Evolutionary conservation across 768 basidiomycete genomes (phyloP).

Genomic region (Lentinula detonsa): DNA sequence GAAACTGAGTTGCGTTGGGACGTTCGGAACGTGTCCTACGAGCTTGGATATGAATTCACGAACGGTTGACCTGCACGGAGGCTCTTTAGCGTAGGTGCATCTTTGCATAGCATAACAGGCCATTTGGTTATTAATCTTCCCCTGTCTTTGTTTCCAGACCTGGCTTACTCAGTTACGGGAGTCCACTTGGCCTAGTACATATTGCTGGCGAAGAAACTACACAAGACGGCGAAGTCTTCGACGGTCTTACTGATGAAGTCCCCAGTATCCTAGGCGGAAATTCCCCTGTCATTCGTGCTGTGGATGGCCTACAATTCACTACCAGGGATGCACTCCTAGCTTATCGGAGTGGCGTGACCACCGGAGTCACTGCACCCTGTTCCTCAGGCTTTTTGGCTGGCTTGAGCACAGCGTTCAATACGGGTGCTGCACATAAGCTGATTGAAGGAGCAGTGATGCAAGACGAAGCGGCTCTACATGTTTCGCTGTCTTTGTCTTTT

Average conservation of each 20-base stretch:
- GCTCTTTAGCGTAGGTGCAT: constrained; percentile 49
- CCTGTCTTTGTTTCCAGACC: constrained; percentile 30
- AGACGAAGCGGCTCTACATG: constrained; percentile 54
- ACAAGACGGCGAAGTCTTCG: constrained; percentile 50
- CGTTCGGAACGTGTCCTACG: neutral
- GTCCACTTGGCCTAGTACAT: constrained; percentile 57
- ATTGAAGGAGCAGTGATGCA: constrained; percentile 55
- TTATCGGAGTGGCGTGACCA: constrained; percentile 59
- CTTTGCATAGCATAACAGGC: constrained; percentile 4
- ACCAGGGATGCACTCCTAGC: constrained; percentile 31
- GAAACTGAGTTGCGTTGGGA: constrained; percentile 39
- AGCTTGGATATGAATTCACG: constrained; percentile 12
- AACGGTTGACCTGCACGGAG: constrained; percentile 59
- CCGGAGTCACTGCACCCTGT: constrained; percentile 50
- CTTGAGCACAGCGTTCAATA: constrained; percentile 52
- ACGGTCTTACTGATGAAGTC: constrained; percentile 33
- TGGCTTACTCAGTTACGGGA: constrained; percentile 61
- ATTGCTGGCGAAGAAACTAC: constrained; percentile 55
- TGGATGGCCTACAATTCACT: constrained; percentile 51
- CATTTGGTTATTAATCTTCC: constrained; percentile 10
- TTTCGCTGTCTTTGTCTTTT: constrained; percentile 41
- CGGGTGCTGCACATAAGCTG: constrained; percentile 49
- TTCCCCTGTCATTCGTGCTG: constrained; percentile 44
- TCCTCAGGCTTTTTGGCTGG: constrained; percentile 48
- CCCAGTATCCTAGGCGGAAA: constrained; percentile 37